Conservation (phyloP, 2,329 filamentous ascomycete genomes). For the Alternaria novae-zelandiae region DNA sequence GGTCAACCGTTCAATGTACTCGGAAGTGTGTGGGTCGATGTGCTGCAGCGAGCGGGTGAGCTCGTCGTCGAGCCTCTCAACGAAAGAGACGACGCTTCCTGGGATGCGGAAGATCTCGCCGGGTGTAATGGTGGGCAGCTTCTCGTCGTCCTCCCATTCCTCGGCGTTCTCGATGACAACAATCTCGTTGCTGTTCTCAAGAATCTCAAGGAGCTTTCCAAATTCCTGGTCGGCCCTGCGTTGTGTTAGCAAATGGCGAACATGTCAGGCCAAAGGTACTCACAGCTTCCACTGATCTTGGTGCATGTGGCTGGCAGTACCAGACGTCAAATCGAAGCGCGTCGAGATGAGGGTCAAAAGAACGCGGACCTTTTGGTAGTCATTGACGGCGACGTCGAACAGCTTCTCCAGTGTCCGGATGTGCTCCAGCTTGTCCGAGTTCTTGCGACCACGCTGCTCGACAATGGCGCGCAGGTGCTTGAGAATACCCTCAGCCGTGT, state of each 20-base stretch:
- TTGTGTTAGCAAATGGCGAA: slow-evolving; percentile 11
- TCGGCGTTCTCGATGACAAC: slow-evolving; percentile 90
- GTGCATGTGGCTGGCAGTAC: slow-evolving; percentile 82
- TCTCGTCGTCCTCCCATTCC: slow-evolving; percentile 99
- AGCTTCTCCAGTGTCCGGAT: slow-evolving; percentile 98
- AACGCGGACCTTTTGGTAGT: slow-evolving; percentile 93
- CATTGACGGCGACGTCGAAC: slow-evolving; percentile 82
- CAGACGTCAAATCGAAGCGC: slow-evolving; percentile 88
- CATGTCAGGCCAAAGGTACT: slow-evolving; percentile 23
- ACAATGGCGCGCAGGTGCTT: slow-evolving; percentile 94
- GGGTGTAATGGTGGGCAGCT: slow-evolving; percentile 74
- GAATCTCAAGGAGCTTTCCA: slow-evolving; percentile 73
- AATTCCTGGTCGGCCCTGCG: slow-evolving; percentile 80
- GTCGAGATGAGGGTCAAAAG: slow-evolving; percentile 91
- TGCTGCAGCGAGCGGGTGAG: slow-evolving; percentile 95
- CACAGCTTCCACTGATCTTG: slow-evolving; percentile 93
- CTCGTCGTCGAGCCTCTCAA: slow-evolving; percentile 95
- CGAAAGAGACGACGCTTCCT: slow-evolving; percentile 91
- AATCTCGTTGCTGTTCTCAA: slow-evolving; percentile 80
- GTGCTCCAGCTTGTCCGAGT: slow-evolving; percentile 93
- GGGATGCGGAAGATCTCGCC: slow-evolving; percentile 89
- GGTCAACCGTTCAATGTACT: slow-evolving; percentile 94
- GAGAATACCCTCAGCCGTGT: slow-evolving; percentile 96
- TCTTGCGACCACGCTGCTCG: slow-evolving; percentile 98
- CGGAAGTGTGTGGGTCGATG: slow-evolving; percentile 97